A percentile compares a stretch with the other conserved stretches of the same genome.
phyloP scores from a whole-genome alignment of 805 yeast species.

The Spathaspora arborariae region DNA sequence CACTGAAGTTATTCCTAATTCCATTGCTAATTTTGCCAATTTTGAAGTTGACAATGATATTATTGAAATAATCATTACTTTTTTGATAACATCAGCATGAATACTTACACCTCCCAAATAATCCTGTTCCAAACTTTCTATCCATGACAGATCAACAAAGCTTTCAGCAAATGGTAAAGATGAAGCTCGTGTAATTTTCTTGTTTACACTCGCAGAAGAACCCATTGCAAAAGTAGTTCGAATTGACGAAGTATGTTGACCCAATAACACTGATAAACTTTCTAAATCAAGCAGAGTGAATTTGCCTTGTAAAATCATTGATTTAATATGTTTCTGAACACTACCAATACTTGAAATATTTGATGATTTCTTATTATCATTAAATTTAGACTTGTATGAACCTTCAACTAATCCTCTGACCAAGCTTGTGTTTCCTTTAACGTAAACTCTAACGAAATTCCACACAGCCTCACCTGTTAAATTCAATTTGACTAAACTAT shows the following conservation, averaged over 20 bases:
- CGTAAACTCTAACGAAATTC: constrained; percentile 59
- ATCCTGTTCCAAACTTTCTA: constrained; percentile 53
- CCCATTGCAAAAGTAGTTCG: constrained; percentile 21
- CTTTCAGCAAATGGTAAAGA: constrained; percentile 44
- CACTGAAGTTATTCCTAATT: constrained; percentile 41
- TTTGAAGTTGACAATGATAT: constrained; percentile 44
- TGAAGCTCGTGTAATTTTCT: not conserved
- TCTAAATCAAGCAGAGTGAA: constrained; percentile 45
- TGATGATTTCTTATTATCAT: constrained; percentile 47
- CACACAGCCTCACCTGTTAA: constrained; percentile 60
- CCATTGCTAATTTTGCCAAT: constrained; percentile 39
- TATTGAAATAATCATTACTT: constrained; percentile 51
- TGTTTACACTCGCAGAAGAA: constrained; percentile 1
- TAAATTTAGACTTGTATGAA: constrained; percentile 42
- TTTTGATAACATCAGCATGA: constrained; percentile 42
- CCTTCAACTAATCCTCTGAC: constrained; percentile 59
- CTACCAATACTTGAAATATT: constrained; percentile 41
- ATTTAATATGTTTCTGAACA: constrained; percentile 52
- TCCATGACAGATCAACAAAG: constrained; percentile 56
- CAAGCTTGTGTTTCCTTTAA: constrained; percentile 34
- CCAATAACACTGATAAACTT: constrained; percentile 44
- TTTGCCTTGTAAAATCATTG: constrained; percentile 43
- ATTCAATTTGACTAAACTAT: constrained; percentile 51
- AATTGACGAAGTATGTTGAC: constrained; percentile 29
- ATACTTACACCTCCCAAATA: constrained; percentile 57